phyloP scores from a whole-genome alignment of 2,329 filamentous ascomycete species.

The Colletotrichum melonis region DNA sequence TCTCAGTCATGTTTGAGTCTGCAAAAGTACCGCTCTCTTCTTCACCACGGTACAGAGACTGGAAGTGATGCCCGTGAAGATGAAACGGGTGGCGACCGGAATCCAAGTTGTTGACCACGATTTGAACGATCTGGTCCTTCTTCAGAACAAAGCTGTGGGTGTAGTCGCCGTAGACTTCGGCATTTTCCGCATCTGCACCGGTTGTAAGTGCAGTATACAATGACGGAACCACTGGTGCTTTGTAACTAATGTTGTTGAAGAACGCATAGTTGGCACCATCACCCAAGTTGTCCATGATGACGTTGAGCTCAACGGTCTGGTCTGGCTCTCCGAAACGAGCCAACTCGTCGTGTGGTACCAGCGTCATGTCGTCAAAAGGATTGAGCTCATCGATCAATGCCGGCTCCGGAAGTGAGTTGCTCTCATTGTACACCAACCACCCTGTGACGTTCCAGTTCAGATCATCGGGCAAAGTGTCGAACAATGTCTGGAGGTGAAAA shows the following conservation, averaged over 20 bases:
- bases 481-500: conserved; percentile 60
- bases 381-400: conserved; percentile 70
- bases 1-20: conserved; percentile 54
- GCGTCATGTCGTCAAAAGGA: conserved; percentile 78
- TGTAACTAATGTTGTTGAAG: conserved; percentile 84
- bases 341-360: conserved; percentile 76
- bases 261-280: conserved; percentile 73
- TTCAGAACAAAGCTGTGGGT: conserved; percentile 76
- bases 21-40: conserved; percentile 69
- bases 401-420: conserved; percentile 59
- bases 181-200: conserved; percentile 69
- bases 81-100: conserved; percentile 80
- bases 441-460: conserved; percentile 78
- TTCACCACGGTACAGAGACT: conserved; percentile 69
- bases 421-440: conserved; percentile 70
- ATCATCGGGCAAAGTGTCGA: conserved; percentile 73
- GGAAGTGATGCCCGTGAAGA: conserved; percentile 82
- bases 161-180: conserved; percentile 72
- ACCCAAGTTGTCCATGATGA: conserved; percentile 70
- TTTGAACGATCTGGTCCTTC: conserved; percentile 75
- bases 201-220: conserved; percentile 80
- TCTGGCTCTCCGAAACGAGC: conserved; percentile 71
- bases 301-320: conserved; percentile 70
- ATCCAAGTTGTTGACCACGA: conserved; percentile 82
- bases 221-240: conserved; percentile 79